Conservation (phyloP, 2,329 filamentous ascomycete species). For the Xylaria multiplex region DNA sequence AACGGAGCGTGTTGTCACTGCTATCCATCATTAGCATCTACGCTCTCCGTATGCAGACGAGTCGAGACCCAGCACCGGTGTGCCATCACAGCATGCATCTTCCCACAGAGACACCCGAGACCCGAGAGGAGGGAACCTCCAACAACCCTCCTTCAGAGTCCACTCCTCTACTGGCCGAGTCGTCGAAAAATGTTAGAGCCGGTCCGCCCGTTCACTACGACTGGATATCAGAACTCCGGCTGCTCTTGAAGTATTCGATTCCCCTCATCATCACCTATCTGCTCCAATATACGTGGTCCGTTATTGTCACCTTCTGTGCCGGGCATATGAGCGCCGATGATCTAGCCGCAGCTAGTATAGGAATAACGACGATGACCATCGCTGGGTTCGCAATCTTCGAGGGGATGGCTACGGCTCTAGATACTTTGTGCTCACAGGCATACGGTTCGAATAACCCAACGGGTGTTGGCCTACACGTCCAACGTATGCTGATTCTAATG, state of each 20-base stretch:
- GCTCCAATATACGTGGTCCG: constrained; percentile 62
- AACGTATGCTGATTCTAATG: constrained; percentile 63
- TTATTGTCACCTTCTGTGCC: constrained; percentile 62
- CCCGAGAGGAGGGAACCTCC: constrained; percentile 12
- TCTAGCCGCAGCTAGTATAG: constrained; percentile 62
- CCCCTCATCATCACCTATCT: constrained; percentile 64
- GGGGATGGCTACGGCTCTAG: constrained; percentile 62
- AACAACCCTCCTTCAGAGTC: constrained; percentile 32
- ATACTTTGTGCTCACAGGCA: constrained; percentile 62
- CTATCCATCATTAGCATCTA: neutral
- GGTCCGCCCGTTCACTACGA: constrained; percentile 22
- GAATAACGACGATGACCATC: constrained; percentile 65
- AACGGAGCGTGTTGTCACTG: constrained; percentile 8
- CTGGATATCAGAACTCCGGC: constrained; percentile 43
- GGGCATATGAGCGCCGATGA: constrained; percentile 63
- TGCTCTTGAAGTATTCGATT: constrained; percentile 53
- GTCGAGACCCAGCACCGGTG: neutral
- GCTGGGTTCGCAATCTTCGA: constrained; percentile 62
- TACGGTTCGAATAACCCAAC: constrained; percentile 60
- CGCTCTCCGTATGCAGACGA: constrained; percentile 4
- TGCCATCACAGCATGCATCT: constrained; percentile 15
- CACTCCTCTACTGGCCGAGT: constrained; percentile 39
- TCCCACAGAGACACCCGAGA: constrained; percentile 1
- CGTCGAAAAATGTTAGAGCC: constrained; percentile 19
- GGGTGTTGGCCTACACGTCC: constrained; percentile 62